These are phyloP conservation scores for Ophiosphaerella narmari DNA, from an alignment of 2,329 filamentous ascomycete species.

Conservation along the genomic window DNA sequence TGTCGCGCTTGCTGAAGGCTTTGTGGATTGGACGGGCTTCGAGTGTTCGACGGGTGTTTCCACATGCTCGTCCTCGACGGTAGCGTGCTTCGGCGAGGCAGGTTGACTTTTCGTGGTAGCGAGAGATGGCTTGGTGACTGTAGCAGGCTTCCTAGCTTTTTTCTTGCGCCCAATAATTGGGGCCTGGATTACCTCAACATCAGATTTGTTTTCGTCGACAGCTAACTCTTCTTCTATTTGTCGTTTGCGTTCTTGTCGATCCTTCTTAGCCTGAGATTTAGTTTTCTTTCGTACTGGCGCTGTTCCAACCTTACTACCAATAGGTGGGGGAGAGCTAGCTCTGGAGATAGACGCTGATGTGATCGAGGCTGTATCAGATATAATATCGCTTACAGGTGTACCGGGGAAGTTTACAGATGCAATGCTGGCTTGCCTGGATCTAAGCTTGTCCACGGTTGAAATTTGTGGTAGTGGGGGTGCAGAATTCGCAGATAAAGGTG, in stretches of 20 bases:
- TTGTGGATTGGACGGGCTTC: slow-evolving; percentile 23
- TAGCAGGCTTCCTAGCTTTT: slow-evolving; percentile 73
- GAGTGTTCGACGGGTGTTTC: slow-evolving; percentile 17
- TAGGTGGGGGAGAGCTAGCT: slow-evolving; percentile 68
- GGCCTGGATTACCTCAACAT: slow-evolving; percentile 61
- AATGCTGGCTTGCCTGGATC: slow-evolving; percentile 58
- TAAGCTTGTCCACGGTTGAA: slow-evolving; percentile 47
- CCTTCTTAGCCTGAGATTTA: slow-evolving; percentile 79
- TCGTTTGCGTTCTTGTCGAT: slow-evolving; percentile 65
- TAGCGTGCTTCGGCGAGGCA: slow-evolving; percentile 35
- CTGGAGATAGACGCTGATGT: slow-evolving; percentile 74
- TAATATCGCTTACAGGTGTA: slow-evolving; percentile 72
- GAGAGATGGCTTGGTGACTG: slow-evolving; percentile 26
- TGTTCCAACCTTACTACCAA: slow-evolving; percentile 67
- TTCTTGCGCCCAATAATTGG: slow-evolving; percentile 82
- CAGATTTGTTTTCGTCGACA: slow-evolving; percentile 50
- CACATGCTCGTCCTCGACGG: slow-evolving; percentile 33
- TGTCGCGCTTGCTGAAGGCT: slow-evolving; percentile 25
- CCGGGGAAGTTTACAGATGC: slow-evolving; percentile 68
- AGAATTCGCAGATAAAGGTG: slow-evolving; percentile 43
- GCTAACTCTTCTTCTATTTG: slow-evolving; percentile 66
- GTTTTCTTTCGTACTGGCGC: slow-evolving; percentile 72
- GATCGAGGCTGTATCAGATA: slow-evolving; percentile 78
- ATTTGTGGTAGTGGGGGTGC: slow-evolving; percentile 37
- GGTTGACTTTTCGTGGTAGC: slow-evolving; percentile 32